phyloP scores from a whole-genome alignment of 2,329 filamentous ascomycete species.

The Celoporthe dispersa region DNA sequence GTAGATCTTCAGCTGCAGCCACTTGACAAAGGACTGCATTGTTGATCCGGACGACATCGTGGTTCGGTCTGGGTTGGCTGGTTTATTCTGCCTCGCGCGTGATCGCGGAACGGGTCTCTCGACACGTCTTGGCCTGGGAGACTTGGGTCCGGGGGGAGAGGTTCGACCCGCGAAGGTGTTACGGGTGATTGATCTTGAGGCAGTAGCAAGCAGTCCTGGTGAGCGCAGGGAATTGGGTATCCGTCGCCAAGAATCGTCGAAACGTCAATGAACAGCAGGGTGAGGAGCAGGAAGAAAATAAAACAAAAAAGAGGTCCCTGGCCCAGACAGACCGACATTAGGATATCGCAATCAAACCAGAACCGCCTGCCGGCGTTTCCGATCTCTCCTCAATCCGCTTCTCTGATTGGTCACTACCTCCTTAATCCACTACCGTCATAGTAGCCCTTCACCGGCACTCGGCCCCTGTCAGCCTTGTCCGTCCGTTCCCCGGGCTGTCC shows the following conservation, averaged over 20 bases:
- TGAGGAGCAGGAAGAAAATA: background rate
- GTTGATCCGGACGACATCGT: constrained; percentile 44
- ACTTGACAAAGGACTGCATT: constrained; percentile 68
- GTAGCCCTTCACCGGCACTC: background rate
- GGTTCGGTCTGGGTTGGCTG: constrained; percentile 30
- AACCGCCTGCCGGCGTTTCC: constrained; percentile 4
- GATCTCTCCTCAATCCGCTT: background rate
- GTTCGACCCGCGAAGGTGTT: background rate
- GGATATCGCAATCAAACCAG: background rate
- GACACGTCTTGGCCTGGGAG: background rate
- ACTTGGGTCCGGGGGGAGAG: background rate
- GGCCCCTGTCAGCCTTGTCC: background rate
- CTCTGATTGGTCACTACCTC: background rate
- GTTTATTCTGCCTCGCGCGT: background rate
- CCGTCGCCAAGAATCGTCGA: background rate
- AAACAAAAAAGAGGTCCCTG: background rate
- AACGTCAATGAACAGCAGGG: background rate
- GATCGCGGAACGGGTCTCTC: background rate
- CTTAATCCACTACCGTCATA: background rate
- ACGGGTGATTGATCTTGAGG: background rate
- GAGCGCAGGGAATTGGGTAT: background rate
- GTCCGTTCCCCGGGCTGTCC: background rate
- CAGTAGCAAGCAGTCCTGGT: background rate
- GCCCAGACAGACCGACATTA: background rate
- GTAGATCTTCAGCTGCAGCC: constrained; percentile 94